Evolutionary conservation across 768 basidiomycete genomes (phyloP), one percentile per base, ranked within the genome.

Genomic region (Favolaschia claudopus): DNA sequence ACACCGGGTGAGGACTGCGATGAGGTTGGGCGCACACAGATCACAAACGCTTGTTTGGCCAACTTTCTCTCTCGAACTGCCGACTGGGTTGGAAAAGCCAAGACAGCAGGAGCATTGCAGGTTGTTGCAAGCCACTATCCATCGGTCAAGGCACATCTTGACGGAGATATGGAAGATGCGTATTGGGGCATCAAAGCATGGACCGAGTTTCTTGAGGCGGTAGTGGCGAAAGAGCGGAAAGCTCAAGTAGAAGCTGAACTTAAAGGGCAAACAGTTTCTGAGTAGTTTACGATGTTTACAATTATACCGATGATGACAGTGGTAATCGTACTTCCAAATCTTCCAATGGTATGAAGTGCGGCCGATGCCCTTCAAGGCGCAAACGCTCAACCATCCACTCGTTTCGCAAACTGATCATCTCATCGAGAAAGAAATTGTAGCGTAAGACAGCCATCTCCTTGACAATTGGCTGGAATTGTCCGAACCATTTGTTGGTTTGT

Each of bases 381-480:
- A 55, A 19, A 10, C 15, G 13, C 5, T 37, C 33, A 8, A 55
- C 53, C 2, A 19, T 25, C 53, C 53, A 55, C n/a, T 37, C 27
- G 13, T 55, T 55, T 32, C 53, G 53, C 7, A 44, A 19, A 33
- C 15, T 13, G 17, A 55, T 55, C 53, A 55, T 55, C 14, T 55
- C 53, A 19, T 55, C 53, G 7, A 55, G 51, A 19, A 53, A 53
- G n/a, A 53, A 53, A 24, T 53, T 53, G 31, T 53, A 53, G 10
- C 51, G 51, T n/a, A 45, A 27, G 4, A 55, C 25, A 10, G 53
- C 14, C 53, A 55, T 55, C 19, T 55, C 53, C 24, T 45, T 44
- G 34, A 45, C 43, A 5, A 55, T 45, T 20, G 53, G 33, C 17
- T 45, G 53, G 15, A 36, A 55, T 15, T 22, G 29, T 5, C 31